Conservation (phyloP, 371 early-diverging fungal species). For the Paraphysoderma sedebokerense region DNA sequence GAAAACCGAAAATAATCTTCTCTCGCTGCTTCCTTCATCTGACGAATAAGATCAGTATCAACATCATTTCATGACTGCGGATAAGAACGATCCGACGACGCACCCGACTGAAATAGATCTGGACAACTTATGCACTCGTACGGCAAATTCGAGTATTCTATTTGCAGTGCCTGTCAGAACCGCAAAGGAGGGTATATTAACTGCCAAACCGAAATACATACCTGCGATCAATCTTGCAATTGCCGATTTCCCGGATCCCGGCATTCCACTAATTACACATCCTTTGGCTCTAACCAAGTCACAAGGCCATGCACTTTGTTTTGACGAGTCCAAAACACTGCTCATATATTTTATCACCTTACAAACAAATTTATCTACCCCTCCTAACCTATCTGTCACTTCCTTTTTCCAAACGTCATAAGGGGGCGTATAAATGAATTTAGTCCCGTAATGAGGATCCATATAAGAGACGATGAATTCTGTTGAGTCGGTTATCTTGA, state of each 20-base stretch:
- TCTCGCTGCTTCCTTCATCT: slow-evolving; percentile 35
- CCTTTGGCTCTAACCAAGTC: no score
- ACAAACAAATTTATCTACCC: no score
- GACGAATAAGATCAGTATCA: neutral
- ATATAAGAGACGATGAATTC: no score
- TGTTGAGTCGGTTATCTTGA: no score
- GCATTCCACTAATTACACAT: slow-evolving; percentile 30
- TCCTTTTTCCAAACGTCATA: no score
- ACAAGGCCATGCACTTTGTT: no score
- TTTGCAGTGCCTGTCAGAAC: neutral
- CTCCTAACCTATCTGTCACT: no score
- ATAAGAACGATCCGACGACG: neutral
- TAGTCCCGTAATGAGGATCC: no score
- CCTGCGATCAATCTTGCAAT: slow-evolving; percentile 32
- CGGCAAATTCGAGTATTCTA: slow-evolving; percentile 27
- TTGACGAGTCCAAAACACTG: no score
- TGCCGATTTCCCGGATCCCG: slow-evolving; percentile 45
- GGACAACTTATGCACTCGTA: slow-evolving; percentile 41
- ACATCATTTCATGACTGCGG: neutral
- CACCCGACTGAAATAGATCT: slow-evolving; percentile 49
- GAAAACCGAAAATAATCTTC: slow-evolving; percentile 21
- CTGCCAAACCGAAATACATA: slow-evolving; percentile 5
- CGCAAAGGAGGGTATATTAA: neutral
- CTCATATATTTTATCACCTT: no score
- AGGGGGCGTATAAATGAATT: no score